Evolutionary conservation across 163 green algal species (phyloP), one percentile per base, ranked within the genome.

Genomic region (Chlorella variabilis): DNA sequence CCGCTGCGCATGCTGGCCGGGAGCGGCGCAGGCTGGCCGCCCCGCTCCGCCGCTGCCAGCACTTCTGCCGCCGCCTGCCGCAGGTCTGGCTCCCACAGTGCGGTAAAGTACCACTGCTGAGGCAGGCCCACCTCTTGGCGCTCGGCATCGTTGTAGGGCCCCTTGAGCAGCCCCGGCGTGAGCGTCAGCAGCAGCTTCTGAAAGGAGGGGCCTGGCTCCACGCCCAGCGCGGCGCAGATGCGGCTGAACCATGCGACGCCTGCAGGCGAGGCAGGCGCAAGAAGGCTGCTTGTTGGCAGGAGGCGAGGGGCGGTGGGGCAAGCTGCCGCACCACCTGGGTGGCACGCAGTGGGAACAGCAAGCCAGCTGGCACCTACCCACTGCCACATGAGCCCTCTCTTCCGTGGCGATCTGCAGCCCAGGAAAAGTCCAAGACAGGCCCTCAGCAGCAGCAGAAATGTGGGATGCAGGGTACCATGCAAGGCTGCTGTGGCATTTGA

Each of bases 361-460:
- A 49, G 21, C 34, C 38, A 6, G 68, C 13, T 6, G 29, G 45
- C 33, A 81, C 84, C 21, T 70, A 81, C 93, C 94, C 2, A 96
- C 93, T 7, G 90, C 93, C 31, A 98, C 95, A 80, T 98, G 95
- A 13, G 92, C 93, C 23, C 84, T 71, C 87, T 98, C 95, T 77
- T 98, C 94, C 15, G 86, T 36, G 56, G 94, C 91, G 63, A 98
- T 98, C 20, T 62, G 61, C 61, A 69, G 9, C 18, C 25, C 45
- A 54, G 45, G 45, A 23, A 23, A 15, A 15, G 11, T 23, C 45
- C 45, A 54, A 15, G 11, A 23, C 45, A 54, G 11, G 45, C 45
- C n/a, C n/a, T n/a, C n/a, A 15, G 45, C 45, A 54, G 45, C 45
- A 15, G 45, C 45, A 15, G 45, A 54, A 11, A 23, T 54, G 11